Evolutionary conservation across 2,329 filamentous ascomycete genomes (phyloP).

Genomic region (Apiospora marii): DNA sequence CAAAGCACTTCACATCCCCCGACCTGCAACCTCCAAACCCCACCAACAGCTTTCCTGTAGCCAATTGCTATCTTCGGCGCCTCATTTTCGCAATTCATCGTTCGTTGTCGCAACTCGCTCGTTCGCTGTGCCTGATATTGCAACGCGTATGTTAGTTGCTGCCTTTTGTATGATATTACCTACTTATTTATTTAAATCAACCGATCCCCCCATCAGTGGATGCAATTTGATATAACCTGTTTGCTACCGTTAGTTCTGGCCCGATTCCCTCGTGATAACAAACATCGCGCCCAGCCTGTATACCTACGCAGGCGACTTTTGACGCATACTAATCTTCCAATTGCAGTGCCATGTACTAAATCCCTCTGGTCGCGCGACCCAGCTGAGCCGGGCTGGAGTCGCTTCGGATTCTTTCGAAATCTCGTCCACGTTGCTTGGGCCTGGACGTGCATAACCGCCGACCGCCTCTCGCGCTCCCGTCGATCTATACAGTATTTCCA

Average conservation of each 20-base stretch:
- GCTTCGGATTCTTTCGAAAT: constrained; percentile 31
- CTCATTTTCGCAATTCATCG: constrained; percentile 42
- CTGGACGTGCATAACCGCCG: constrained; percentile 26
- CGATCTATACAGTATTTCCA: constrained; percentile 30
- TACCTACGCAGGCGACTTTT: background rate
- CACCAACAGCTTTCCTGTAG: constrained; percentile 34
- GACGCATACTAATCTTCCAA: constrained; percentile 34
- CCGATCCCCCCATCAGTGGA: constrained; percentile 22
- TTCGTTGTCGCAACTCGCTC: constrained; percentile 32
- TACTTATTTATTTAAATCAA: constrained; percentile 30
- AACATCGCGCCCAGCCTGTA: background rate
- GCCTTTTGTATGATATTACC: constrained; percentile 36
- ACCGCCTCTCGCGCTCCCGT: constrained; percentile 27
- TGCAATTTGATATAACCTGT: constrained; percentile 25
- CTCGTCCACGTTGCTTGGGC: constrained; percentile 30
- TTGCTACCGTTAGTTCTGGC: constrained; percentile 38
- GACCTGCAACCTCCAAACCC: constrained; percentile 28
- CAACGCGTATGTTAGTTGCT: constrained; percentile 30
- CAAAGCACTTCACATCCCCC: constrained; percentile 3
- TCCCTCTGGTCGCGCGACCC: constrained; percentile 40
- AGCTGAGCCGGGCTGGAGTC: constrained; percentile 41
- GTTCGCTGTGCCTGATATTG: constrained; percentile 35
- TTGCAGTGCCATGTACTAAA: constrained; percentile 49
- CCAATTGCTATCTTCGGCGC: constrained; percentile 41
- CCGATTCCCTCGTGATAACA: constrained; percentile 28